Conservation (phyloP, 1,284 basidiomycete species). For the Cutaneotrichosporon cutaneum region DNA sequence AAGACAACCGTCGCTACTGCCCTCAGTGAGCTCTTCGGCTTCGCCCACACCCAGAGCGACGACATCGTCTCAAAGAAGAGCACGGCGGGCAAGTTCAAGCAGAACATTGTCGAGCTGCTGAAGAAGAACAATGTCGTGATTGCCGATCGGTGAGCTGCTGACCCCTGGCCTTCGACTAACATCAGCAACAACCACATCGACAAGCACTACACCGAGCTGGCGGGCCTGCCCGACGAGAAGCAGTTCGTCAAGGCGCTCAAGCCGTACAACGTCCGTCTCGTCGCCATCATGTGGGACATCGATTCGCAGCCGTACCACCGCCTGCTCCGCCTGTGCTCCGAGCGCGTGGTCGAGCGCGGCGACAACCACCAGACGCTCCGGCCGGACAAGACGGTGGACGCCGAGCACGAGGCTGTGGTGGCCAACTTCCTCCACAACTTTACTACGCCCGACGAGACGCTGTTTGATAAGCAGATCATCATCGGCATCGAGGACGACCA, state of each 20-base stretch:
- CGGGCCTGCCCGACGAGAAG: slow-evolving; percentile 54
- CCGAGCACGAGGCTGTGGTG: slow-evolving; percentile 74
- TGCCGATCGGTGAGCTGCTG: slow-evolving; percentile 71
- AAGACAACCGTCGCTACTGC: slow-evolving; percentile 87
- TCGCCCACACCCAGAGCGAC: slow-evolving; percentile 89
- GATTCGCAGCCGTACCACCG: slow-evolving; percentile 58
- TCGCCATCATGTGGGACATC: slow-evolving; percentile 76
- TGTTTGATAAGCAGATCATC: slow-evolving; percentile 67
- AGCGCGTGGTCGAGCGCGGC: slow-evolving; percentile 71
- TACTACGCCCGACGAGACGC: slow-evolving; percentile 65
- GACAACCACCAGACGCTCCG: slow-evolving; percentile 78
- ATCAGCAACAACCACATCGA: slow-evolving; percentile 80
- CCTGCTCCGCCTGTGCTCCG: slow-evolving; percentile 71
- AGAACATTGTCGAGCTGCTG: slow-evolving; percentile 67
- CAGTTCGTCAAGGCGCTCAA: slow-evolving; percentile 28
- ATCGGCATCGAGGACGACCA: slow-evolving; percentile 63
- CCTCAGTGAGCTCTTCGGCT: slow-evolving; percentile 72
- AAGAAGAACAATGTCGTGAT: slow-evolving; percentile 72
- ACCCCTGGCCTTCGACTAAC: neutral
- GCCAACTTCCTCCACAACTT: slow-evolving; percentile 70
- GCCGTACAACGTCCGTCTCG: slow-evolving; percentile 59
- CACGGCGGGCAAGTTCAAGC: slow-evolving; percentile 71
- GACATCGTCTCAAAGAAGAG: slow-evolving; percentile 75
- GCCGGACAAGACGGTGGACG: slow-evolving; percentile 58
- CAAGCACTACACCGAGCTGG: slow-evolving; percentile 71